Evolutionary conservation across 73 alveolate genomes (phyloP).

Genomic region (Effrenium voratum): DNA sequence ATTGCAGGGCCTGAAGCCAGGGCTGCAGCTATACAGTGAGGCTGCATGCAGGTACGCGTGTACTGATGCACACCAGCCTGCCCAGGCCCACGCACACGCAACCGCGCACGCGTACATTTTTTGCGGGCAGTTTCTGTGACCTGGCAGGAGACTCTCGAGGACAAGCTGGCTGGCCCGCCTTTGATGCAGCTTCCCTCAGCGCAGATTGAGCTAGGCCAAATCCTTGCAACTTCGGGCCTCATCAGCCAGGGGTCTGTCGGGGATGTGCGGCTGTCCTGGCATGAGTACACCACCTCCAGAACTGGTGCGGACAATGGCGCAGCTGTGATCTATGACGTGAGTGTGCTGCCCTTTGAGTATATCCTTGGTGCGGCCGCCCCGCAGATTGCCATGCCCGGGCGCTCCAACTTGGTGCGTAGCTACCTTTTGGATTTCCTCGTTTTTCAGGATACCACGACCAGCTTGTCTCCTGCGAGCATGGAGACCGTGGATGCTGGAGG

Average conservation of each 20-base stretch:
- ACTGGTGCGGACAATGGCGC: conserved; percentile 60
- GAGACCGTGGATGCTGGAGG: conserved; percentile 87
- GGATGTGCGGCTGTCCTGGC: conserved; percentile 68
- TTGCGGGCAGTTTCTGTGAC: too few relatives aligned
- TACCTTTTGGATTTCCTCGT: conserved; percentile 47
- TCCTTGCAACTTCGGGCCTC: conserved; percentile 58
- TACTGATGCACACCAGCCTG: too few relatives aligned
- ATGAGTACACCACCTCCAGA: conserved; percentile 50
- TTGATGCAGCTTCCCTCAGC: conserved; percentile 61
- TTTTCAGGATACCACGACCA: conserved; percentile 79
- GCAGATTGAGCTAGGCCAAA: conserved; percentile 27
- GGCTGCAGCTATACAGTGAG: too few relatives aligned
- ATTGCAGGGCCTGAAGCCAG: too few relatives aligned
- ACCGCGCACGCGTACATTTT: too few relatives aligned
- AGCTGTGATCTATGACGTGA: conserved; percentile 74
- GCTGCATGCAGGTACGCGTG: too few relatives aligned
- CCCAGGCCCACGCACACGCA: too few relatives aligned
- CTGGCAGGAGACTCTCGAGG: conserved; percentile 29
- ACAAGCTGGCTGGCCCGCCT: conserved; percentile 37
- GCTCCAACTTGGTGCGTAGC: conserved; percentile 52
- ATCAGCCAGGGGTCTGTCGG: conserved; percentile 71
- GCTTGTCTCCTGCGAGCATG: conserved; percentile 77
- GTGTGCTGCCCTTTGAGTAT: conserved; percentile 78
- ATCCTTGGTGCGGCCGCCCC: conserved; percentile 66
- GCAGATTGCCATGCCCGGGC: conserved; percentile 82